Evolutionary conservation across 352 stramenopile genomes (phyloP).

Genomic region (Phytophthora quininea): DNA sequence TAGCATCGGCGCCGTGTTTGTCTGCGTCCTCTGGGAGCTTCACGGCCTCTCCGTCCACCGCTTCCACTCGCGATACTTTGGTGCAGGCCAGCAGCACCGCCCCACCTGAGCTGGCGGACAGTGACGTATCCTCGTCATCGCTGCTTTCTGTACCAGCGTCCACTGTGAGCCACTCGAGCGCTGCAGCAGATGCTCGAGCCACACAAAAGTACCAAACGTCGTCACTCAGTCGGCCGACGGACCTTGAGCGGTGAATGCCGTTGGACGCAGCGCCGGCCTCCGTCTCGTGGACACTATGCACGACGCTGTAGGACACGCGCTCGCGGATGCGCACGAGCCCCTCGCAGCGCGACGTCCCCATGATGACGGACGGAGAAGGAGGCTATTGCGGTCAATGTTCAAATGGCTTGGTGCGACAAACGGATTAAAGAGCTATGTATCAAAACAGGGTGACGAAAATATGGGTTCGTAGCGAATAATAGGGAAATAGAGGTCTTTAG

Average conservation of each 20-base stretch:
- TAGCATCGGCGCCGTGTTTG: slow-evolving; percentile 4
- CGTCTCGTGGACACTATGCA: slow-evolving; percentile 11
- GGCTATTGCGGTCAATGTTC: neutral
- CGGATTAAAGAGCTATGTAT: too few species aligned
- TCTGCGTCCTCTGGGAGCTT: slow-evolving; percentile 21
- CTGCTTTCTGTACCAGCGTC: slow-evolving; percentile 39
- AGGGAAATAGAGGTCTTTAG: too few species aligned
- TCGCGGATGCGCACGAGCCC: slow-evolving; percentile 54
- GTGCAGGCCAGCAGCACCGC: slow-evolving; percentile 41
- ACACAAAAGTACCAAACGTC: slow-evolving; percentile 63
- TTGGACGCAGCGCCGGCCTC: slow-evolving; percentile 11
- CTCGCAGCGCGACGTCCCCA: slow-evolving; percentile 33
- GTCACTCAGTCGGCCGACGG: slow-evolving; percentile 31
- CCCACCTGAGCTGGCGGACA: slow-evolving; percentile 10
- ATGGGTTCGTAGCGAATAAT: too few species aligned
- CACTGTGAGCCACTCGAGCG: slow-evolving; percentile 52
- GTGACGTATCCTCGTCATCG: slow-evolving; percentile 23
- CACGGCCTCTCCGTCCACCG: slow-evolving; percentile 41
- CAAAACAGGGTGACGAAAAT: too few species aligned
- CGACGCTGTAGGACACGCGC: slow-evolving; percentile 29
- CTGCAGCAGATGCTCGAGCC: slow-evolving; percentile 10
- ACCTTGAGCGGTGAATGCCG: slow-evolving; percentile 8
- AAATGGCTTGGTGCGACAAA: too few species aligned
- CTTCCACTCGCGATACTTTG: slow-evolving; percentile 47
- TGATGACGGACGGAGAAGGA: slow-evolving; percentile 1